phyloP scores from a whole-genome alignment of 129 eudicot species.

The Artemisia annua region DNA sequence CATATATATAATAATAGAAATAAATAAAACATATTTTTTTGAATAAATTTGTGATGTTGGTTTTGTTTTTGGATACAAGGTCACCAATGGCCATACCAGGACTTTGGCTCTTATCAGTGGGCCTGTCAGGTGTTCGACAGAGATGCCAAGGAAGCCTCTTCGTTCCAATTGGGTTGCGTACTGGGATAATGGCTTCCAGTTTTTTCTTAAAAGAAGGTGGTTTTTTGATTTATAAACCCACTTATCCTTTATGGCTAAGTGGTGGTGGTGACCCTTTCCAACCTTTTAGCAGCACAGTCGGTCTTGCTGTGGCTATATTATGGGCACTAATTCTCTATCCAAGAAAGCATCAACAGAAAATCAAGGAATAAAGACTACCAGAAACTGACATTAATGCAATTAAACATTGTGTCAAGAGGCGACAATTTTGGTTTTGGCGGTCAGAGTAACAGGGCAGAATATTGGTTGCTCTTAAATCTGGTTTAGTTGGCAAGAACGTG shows the following conservation, averaged over 20 bases:
- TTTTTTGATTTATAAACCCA: conserved; percentile 52
- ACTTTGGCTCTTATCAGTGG: conserved; percentile 73
- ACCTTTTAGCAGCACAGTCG: conserved; percentile 79
- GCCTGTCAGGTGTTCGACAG: conserved; percentile 68
- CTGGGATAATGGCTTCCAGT: conserved; percentile 76
- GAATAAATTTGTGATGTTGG: not conserved
- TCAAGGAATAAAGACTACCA: conserved; percentile 27
- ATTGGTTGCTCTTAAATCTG: conserved; percentile 17
- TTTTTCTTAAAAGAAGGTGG: conserved; percentile 59
- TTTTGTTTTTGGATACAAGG: conserved; percentile 42
- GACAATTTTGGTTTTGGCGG: conserved; percentile 13
- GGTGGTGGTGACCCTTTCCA: conserved; percentile 56
- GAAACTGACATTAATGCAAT: conserved; percentile 10
- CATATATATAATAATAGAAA: not conserved
- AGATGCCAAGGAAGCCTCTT: conserved; percentile 71
- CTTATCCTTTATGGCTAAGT: conserved; percentile 56
- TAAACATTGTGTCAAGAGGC: conserved; percentile 13
- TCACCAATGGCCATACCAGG: conserved; percentile 74
- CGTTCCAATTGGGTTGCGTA: conserved; percentile 74
- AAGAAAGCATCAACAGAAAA: conserved; percentile 29
- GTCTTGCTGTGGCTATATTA: conserved; percentile 56
- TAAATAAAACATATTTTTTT: not conserved
- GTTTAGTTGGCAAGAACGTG: conserved; percentile 23
- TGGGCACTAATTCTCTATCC: conserved; percentile 68
- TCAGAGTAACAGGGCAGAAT: conserved; percentile 9